A percentile compares a stretch with the other conserved stretches of the same genome.
Conservation (phyloP, 2,329 filamentous ascomycete species). For the Grosmannia serpens region DNA sequence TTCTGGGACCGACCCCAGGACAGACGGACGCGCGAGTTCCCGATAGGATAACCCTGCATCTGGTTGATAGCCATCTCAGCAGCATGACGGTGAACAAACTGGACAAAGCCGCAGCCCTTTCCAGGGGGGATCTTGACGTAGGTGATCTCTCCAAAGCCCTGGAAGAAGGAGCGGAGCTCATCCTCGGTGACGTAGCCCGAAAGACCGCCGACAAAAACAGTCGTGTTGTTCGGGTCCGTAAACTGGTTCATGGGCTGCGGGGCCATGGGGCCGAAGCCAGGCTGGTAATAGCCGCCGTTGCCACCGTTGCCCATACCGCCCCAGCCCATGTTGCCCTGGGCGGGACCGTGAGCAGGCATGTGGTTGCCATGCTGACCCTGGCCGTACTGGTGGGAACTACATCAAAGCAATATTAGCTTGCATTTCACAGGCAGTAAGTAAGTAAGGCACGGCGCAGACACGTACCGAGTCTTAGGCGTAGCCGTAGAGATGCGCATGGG, state of each 20-base stretch:
- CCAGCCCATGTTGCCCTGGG: constrained; percentile 32
- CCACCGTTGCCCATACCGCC: constrained; percentile 16
- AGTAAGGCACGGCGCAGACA: not conserved
- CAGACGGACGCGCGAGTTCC: constrained; percentile 92
- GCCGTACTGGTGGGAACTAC: constrained; percentile 27
- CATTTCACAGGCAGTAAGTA: not conserved
- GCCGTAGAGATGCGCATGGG: constrained; percentile 98
- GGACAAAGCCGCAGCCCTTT: constrained; percentile 97
- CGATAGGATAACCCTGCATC: constrained; percentile 99
- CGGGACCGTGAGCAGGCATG: constrained; percentile 26
- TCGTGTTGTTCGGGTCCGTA: constrained; percentile 98
- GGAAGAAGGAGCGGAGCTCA: constrained; percentile 99
- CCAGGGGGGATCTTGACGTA: constrained; percentile 99
- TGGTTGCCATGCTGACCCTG: constrained; percentile 24
- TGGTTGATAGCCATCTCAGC: constrained; percentile 99
- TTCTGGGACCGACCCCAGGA: constrained; percentile 98
- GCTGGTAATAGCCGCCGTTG: constrained; percentile 25
- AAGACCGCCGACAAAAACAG: constrained; percentile 92
- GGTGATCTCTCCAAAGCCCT: constrained; percentile 97
- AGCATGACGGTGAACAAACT: constrained; percentile 96
- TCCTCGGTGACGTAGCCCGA: constrained; percentile 98
- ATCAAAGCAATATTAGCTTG: not conserved
- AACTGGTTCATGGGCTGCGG: constrained; percentile 81
- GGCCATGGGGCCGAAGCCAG: constrained; percentile 19
- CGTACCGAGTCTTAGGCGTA: constrained; percentile 80